Base-by-base conservation (phyloP, 2,329 filamentous ascomycete genomes). In the Beauveria medogensis region DNA sequence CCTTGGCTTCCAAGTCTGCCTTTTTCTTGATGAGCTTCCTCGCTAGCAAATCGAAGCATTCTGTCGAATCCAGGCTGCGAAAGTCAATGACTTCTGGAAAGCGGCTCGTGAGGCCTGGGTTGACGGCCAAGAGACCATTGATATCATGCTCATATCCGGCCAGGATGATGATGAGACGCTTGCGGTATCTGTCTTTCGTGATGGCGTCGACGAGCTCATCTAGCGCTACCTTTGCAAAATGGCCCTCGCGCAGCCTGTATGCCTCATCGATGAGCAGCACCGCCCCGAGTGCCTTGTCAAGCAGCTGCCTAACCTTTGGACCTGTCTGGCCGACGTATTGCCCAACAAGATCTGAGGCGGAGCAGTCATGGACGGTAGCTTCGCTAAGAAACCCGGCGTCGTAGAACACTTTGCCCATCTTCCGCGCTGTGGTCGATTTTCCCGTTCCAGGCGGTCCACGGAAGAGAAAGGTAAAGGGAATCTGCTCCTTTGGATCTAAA, bases 371-470 rank as follows among this genome's bases (percentile, higher is more conserved):
- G 0, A 91, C 85, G 28, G 86, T 81, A 0, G 77, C 79, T 0
- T 76, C 76, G 0, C 82, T 73, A 0, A 92, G 73, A 40, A 92
- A 82, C 0, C 88, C 88, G 78, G 91, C 83, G 65, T 92, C 85
- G 67, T 90, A 92, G 67, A 84, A 92, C 0, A 92, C 77, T 63
- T 90, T 82, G 3, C 89, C 89, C 80, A 92, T 89, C 63, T 86
- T 88, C n/a, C 80, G 75, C 0, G 90, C 90, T 0, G 78, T 90
- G 0, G 85, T 86, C 0, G 88, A 91, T 67, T 92, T 92, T 0
- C 89, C 89, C 0, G 88, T 91, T 0, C 85, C 86, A 16, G 85
- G 85, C 0, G 74, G 74, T 0, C 88, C 88, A 0, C 82, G 79
- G 72, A 91, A 91, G 0, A 91, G 66, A 65, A 90, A 90, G 63